Evolutionary conservation across 148 eudicot species (phyloP).

Genomic region (Silene conica): DNA sequence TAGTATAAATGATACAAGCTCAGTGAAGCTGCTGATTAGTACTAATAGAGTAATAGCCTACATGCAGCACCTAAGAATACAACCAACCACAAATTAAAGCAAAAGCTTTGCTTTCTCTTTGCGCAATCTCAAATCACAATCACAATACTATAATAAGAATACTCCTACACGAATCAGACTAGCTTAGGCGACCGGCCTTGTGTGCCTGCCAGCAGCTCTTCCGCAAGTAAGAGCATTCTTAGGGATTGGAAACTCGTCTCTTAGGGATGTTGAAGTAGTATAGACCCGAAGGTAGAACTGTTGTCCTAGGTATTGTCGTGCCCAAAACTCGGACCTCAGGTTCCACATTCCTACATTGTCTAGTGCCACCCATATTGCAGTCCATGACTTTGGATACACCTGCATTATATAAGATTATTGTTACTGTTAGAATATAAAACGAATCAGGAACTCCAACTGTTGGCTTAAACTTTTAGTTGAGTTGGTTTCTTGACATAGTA

Average conservation of each 20-base stretch:
- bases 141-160: conserved; percentile 8
- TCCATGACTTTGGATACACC: conserved; percentile 96
- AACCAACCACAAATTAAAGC: conserved; percentile 20
- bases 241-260: conserved; percentile 87
- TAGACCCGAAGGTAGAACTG: conserved; percentile 75
- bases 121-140: not conserved
- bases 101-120: conserved; percentile 16
- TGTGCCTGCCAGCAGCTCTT: conserved; percentile 66
- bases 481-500: too few relatives aligned
- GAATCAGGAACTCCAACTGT: too few relatives aligned
- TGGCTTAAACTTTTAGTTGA: too few relatives aligned
- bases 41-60: conserved; percentile 35
- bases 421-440: too few relatives aligned
- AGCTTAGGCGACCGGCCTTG: conserved; percentile 53
- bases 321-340: conserved; percentile 88
- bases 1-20: conserved; percentile 21
- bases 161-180: not conserved
- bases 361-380: conserved; percentile 66
- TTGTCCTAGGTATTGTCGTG: conserved; percentile 85
- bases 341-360: conserved; percentile 99
- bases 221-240: conserved; percentile 89
- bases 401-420: conserved; percentile 20
- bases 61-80: conserved; percentile 33
- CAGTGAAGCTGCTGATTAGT: conserved; percentile 17
- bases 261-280: conserved; percentile 65